These are phyloP conservation scores for Diaporthe longicolla DNA, from an alignment of 2,329 filamentous ascomycete species.

Conservation along the genomic window DNA sequence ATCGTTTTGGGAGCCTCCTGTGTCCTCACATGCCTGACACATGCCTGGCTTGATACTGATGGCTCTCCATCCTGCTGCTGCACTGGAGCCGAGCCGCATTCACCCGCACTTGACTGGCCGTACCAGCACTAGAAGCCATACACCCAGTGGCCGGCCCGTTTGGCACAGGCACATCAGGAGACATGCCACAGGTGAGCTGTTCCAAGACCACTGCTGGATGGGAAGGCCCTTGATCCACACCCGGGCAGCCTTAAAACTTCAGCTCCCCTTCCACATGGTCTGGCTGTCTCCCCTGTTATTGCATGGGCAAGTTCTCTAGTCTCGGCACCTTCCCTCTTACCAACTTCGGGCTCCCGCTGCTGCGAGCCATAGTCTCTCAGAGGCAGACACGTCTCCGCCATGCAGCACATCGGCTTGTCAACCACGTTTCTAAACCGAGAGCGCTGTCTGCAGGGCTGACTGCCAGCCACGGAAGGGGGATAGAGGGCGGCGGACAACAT, in stretches of 20 bases:
- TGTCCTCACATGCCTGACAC: not conserved
- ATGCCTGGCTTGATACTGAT: not conserved
- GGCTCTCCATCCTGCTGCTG: not conserved
- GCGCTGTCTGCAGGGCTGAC: constrained; percentile 23
- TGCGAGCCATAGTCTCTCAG: constrained; percentile 36
- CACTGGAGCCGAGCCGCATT: not conserved
- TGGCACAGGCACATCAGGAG: constrained; percentile 27
- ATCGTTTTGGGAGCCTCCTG: not conserved
- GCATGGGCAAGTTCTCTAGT: constrained; percentile 30
- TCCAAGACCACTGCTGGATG: not conserved
- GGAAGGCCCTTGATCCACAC: constrained; percentile 15
- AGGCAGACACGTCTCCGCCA: constrained; percentile 37
- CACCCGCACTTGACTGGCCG: not conserved
- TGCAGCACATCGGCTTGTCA: constrained; percentile 33
- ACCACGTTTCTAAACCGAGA: constrained; percentile 30
- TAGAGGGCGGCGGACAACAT: constrained; percentile 12
- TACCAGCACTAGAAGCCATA: not conserved
- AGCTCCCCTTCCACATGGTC: constrained; percentile 5
- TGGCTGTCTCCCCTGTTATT: constrained; percentile 25
- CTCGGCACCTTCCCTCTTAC: constrained; percentile 25
- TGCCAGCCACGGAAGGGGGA: constrained; percentile 20
- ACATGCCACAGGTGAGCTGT: not conserved
- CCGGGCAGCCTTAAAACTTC: constrained; percentile 27
- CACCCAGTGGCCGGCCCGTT: not conserved
- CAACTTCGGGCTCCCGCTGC: constrained; percentile 23